Percentiles rank a stretch among this genome's conserved stretches.
These are phyloP conservation scores for Blastobotrys capitulatus DNA, from an alignment of 1,139 yeast species.

Conservation along the genomic window DNA sequence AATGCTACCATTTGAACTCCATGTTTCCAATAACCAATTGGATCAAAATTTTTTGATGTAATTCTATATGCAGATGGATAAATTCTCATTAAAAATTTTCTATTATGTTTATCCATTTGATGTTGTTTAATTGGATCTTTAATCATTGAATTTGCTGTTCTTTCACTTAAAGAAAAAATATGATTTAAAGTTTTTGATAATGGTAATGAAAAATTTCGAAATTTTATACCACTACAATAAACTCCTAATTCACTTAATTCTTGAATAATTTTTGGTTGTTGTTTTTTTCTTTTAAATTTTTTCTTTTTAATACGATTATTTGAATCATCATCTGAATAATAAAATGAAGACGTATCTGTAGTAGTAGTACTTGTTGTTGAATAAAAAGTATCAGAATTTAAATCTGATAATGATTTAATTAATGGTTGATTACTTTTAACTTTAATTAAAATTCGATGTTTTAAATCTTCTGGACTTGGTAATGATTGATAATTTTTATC, in stretches of 20 bases:
- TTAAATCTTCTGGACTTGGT: constrained; percentile 70
- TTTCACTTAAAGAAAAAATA: constrained; percentile 82
- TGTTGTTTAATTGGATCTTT: constrained; percentile 51
- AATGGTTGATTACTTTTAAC: constrained; percentile 44
- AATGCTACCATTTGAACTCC: constrained; percentile 96
- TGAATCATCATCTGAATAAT: constrained; percentile 4
- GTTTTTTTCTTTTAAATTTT: constrained; percentile 19
- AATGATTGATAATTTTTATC: constrained; percentile 31
- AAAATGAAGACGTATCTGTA: constrained; percentile 36
- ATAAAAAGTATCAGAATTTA: constrained; percentile 4
- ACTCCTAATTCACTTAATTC: constrained; percentile 60
- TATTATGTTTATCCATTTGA: constrained; percentile 66
- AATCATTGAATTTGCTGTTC: constrained; percentile 54
- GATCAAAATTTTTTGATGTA: constrained; percentile 74
- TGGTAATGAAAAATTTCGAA: constrained; percentile 76
- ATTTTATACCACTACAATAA: constrained; percentile 68
- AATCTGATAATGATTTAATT: constrained; percentile 7
- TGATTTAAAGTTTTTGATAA: constrained; percentile 79
- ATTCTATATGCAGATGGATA: constrained; percentile 81
- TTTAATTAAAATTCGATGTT: constrained; percentile 66
- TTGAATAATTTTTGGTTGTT: constrained; percentile 34
- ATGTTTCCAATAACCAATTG: constrained; percentile 69
- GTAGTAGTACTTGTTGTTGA: constrained; percentile 34
- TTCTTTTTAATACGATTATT: background rate
- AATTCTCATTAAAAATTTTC: constrained; percentile 68